Evolutionary conservation across 2,329 filamentous ascomycete genomes (phyloP).

Genomic region (Plectosphaerella sp.): DNA sequence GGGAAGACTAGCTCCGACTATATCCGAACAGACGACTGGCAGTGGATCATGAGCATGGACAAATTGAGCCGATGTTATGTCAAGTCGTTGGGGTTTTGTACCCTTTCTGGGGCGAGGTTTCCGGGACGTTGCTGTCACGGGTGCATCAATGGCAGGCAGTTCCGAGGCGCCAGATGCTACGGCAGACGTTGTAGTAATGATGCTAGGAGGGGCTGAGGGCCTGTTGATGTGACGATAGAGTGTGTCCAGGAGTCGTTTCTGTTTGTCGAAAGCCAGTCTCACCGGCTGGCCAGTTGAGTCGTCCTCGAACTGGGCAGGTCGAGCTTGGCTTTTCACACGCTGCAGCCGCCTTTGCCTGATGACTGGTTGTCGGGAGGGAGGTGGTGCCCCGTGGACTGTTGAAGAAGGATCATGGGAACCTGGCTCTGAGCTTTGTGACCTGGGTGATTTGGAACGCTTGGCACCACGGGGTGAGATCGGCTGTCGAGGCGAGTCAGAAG

Average conservation of each 20-base stretch:
- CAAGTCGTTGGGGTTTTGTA: conserved; percentile 36
- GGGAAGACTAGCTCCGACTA: conserved; percentile 56
- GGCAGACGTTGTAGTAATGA: background rate
- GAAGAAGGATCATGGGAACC: too few species aligned
- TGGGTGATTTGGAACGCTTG: too few species aligned
- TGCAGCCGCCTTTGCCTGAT: background rate
- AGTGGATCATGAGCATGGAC: conserved; percentile 41
- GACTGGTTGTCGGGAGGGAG: background rate
- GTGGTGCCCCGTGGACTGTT: background rate
- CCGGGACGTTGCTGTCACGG: too few species aligned
- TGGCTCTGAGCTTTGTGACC: too few species aligned
- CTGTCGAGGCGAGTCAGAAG: background rate
- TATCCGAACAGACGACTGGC: conserved; percentile 40
- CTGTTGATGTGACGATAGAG: conserved; percentile 35
- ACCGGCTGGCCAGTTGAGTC: conserved; percentile 28
- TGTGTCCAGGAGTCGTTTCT: conserved; percentile 51
- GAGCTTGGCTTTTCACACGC: background rate
- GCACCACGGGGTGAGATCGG: background rate
- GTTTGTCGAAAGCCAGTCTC: conserved; percentile 38
- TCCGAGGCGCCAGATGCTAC: too few species aligned
- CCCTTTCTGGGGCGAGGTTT: conserved; percentile 34
- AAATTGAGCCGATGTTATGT: conserved; percentile 48
- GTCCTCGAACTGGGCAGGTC: conserved; percentile 53
- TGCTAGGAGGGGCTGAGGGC: conserved; percentile 10
- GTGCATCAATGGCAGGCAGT: too few species aligned